phyloP scores from a whole-genome alignment of 371 early-diverging fungal genomes.

The Lichtheimia ornata region DNA sequence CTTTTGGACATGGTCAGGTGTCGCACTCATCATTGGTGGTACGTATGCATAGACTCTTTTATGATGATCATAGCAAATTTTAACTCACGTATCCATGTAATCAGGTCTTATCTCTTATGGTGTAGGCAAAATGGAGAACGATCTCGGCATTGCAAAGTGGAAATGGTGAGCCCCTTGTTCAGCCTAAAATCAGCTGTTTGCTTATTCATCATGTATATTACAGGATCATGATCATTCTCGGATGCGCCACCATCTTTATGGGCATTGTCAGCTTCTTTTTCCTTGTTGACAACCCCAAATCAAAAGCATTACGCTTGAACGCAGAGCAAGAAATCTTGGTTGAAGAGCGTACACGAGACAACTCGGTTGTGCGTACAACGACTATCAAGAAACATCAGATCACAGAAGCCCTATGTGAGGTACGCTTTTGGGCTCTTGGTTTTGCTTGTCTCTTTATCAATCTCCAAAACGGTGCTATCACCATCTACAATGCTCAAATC shows the following conservation, averaged over 20 bases:
- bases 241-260: conserved; percentile 22
- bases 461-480: conserved; percentile 41
- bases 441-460: conserved; percentile 31
- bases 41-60: no score
- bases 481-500: conserved; percentile 33
- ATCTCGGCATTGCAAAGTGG: conserved; percentile 50
- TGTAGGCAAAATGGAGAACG: conserved; percentile 46
- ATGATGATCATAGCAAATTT: no score
- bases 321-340: conserved; percentile 42
- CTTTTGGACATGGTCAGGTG: conserved; percentile 46
- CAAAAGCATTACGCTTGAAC: conserved; percentile 24
- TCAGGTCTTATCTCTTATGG: conserved; percentile 57
- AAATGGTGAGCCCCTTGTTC: conserved; percentile 40
- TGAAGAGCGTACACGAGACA: conserved; percentile 41
- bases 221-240: conserved; percentile 48
- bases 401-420: conserved; percentile 34
- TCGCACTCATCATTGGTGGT: conserved; percentile 60
- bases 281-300: conserved; percentile 38
- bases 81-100: no score
- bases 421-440: conserved; percentile 33
- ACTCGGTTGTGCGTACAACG: conserved; percentile 33
- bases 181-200: neutral
- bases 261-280: conserved; percentile 33
- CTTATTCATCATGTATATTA: neutral
- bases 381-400: conserved; percentile 33